A percentile compares a stretch with the other conserved stretches of the same genome.
Evolutionary conservation across 2,329 filamentous ascomycete genomes (phyloP).

Genomic region (Tricladium varicosporioides): DNA sequence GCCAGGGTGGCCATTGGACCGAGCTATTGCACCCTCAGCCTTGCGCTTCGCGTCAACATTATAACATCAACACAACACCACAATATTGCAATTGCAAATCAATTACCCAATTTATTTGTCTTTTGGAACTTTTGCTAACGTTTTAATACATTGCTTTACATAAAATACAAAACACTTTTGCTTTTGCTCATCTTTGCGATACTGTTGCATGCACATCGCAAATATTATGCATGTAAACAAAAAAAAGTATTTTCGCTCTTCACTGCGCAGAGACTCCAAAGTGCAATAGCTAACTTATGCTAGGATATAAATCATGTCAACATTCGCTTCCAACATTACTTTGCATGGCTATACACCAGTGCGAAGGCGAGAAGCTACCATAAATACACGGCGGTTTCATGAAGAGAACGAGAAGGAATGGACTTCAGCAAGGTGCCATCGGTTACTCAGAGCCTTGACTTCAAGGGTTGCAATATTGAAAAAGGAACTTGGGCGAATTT

Average conservation of each 20-base stretch:
- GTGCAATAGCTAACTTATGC: neutral
- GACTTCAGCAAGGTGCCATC: constrained; percentile 44
- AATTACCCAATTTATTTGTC: too few relatives aligned
- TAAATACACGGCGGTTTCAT: constrained; percentile 20
- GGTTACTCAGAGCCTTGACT: constrained; percentile 42
- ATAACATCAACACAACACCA: too few relatives aligned
- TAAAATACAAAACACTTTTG: too few relatives aligned
- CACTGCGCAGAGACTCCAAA: neutral
- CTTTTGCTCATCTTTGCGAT: neutral
- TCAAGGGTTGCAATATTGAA: constrained; percentile 42
- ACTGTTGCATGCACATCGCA: neutral
- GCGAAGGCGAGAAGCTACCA: constrained; percentile 23
- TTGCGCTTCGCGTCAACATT: too few relatives aligned
- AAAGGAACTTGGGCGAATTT: constrained; percentile 31
- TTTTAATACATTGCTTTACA: too few relatives aligned
- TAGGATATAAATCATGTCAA: constrained; percentile 12
- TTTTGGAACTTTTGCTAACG: too few relatives aligned
- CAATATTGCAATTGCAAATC: too few relatives aligned
- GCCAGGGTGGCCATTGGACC: too few relatives aligned
- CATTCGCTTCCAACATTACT: constrained; percentile 2
- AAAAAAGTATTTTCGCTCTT: constrained; percentile 1
- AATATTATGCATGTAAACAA: constrained; percentile 6
- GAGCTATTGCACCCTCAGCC: too few relatives aligned
- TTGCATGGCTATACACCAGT: constrained; percentile 30
- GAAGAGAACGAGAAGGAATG: constrained; percentile 31